phyloP scores from a whole-genome alignment of 129 eudicot species.

The Centrapalus pauciflorus region DNA sequence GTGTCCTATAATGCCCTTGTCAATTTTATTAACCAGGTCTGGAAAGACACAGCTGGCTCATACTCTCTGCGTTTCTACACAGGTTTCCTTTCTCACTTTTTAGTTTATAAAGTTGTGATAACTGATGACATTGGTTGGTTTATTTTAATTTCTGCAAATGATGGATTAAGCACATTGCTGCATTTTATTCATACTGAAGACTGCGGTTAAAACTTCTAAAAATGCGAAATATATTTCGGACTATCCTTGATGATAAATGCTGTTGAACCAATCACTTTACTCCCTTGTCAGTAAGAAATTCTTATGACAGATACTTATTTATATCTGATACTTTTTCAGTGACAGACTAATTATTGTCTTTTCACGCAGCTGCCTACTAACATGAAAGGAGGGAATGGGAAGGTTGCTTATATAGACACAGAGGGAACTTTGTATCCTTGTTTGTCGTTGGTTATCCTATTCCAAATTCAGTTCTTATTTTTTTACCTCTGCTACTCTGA shows the following conservation, averaged over 20 bases:
- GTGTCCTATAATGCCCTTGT: conserved; percentile 3
- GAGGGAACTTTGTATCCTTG: conserved; percentile 99
- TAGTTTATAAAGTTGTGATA: not conserved
- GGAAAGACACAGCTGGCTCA: conserved; percentile 99
- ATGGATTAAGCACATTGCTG: not conserved
- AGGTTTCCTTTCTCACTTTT: conserved; percentile 34
- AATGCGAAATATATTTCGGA: not conserved
- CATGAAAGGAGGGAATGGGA: conserved; percentile 97
- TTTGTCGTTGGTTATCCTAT: not conserved
- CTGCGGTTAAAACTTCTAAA: not conserved
- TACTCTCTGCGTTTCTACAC: conserved; percentile 92
- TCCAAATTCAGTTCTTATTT: not conserved
- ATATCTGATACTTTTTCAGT: not conserved
- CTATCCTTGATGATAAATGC: not conserved
- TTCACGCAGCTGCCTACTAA: conserved; percentile 79
- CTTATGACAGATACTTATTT: not conserved
- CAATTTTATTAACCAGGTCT: conserved; percentile 46
- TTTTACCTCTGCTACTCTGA: not conserved
- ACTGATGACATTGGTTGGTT: not conserved
- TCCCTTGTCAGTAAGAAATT: not conserved
- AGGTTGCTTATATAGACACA: conserved; percentile 96
- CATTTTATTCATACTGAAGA: not conserved
- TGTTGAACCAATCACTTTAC: not conserved
- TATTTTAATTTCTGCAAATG: not conserved
- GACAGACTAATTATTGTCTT: not conserved